Percentiles rank a stretch among this genome's conserved stretches.
phyloP scores from a whole-genome alignment of 805 yeast genomes.

The Dipodascus albidus region DNA sequence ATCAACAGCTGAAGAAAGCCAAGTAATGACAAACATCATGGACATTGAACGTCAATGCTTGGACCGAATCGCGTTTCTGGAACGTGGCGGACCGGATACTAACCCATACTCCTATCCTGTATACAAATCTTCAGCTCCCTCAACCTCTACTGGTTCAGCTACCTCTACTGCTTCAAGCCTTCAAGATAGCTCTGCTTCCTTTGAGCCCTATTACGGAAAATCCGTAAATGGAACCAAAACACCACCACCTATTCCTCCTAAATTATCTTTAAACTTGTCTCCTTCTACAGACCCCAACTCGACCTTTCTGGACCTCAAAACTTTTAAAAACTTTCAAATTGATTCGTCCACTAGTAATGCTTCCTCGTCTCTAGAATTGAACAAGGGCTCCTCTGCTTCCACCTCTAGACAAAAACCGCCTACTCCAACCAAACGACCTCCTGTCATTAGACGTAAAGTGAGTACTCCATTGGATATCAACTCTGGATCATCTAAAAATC shows the following conservation, averaged over 20 bases:
- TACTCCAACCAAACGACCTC: background rate
- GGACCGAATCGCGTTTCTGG: constrained; percentile 24
- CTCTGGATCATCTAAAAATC: background rate
- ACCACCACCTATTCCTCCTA: background rate
- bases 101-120: background rate
- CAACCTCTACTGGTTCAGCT: background rate
- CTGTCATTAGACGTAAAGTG: background rate
- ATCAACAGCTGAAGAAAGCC: constrained; percentile 23
- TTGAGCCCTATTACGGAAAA: background rate
- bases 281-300: background rate
- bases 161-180: background rate
- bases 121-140: background rate
- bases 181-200: background rate
- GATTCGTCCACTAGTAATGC: background rate
- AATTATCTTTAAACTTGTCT: background rate
- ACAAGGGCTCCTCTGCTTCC: background rate
- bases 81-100: constrained; percentile 6
- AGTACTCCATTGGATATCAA: background rate
- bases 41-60: constrained; percentile 31
- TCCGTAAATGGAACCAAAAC: background rate
- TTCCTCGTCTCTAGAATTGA: background rate
- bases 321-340: background rate
- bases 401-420: too few relatives aligned
- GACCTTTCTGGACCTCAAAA: background rate
- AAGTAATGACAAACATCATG: constrained; percentile 25